A percentile compares a stretch with the other conserved stretches of the same genome.
Conservation (phyloP, 306 rosid genomes). For the Vicia faba region DNA sequence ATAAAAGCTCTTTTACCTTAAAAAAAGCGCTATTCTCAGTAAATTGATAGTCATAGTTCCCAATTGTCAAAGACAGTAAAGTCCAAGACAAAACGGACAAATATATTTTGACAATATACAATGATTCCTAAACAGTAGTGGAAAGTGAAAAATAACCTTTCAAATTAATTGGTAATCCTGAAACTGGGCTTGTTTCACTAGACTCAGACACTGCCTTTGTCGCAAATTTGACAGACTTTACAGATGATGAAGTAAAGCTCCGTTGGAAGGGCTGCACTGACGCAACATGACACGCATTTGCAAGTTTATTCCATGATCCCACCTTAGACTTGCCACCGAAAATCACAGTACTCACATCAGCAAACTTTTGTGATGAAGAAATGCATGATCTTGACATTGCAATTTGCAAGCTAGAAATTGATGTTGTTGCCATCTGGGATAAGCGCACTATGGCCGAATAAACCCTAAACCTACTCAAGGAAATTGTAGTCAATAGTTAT, state of each 20-base stretch:
- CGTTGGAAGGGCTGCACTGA: conserved; percentile 53
- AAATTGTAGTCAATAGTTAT: conserved; percentile 27
- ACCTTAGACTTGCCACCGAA: conserved; percentile 51
- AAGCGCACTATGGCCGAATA: conserved; percentile 37
- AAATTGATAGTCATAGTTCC: background rate
- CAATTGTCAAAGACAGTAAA: no score
- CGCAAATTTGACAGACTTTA: conserved; percentile 44
- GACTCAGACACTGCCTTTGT: conserved; percentile 73
- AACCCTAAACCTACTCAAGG: conserved; percentile 42
- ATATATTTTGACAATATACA: background rate
- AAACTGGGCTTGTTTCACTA: conserved; percentile 50
- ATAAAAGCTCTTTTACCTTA: conserved; percentile 92
- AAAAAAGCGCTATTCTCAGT: conserved; percentile 28
- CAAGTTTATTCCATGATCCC: conserved; percentile 61
- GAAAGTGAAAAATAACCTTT: conserved; percentile 55
- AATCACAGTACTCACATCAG: conserved; percentile 43
- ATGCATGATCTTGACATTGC: conserved; percentile 64
- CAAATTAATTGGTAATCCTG: conserved; percentile 81
- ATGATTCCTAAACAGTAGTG: conserved; percentile 1
- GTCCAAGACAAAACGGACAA: no score
- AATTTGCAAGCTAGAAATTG: conserved; percentile 76
- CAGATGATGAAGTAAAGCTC: conserved; percentile 56
- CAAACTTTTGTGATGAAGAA: conserved; percentile 56
- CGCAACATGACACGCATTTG: conserved; percentile 55
- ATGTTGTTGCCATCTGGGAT: conserved; percentile 66